Conservation (phyloP, 2,329 filamentous ascomycete species). For the Penicillium sp. region DNA sequence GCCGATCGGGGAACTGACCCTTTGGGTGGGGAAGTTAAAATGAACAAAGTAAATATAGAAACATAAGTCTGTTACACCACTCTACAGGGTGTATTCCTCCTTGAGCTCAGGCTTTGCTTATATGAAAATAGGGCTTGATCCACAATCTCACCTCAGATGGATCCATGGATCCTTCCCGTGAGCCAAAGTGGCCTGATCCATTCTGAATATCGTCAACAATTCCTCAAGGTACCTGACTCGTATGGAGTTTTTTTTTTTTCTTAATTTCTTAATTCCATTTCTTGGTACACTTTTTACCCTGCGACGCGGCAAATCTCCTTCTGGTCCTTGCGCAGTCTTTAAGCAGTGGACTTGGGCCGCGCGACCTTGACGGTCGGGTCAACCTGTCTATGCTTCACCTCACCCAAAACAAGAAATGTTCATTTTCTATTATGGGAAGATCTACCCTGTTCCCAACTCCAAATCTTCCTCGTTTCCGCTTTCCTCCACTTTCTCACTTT, state of each 20-base stretch:
- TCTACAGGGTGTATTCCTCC: too few species aligned
- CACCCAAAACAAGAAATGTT: background rate
- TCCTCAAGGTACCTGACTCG: background rate
- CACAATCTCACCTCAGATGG: background rate
- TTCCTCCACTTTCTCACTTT: background rate
- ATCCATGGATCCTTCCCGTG: background rate
- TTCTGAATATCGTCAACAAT: background rate
- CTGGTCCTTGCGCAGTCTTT: background rate
- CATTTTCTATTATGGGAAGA: background rate
- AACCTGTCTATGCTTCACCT: background rate
- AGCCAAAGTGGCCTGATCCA: background rate
- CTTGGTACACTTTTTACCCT: background rate
- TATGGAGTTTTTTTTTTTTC: too few species aligned
- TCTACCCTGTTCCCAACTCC: background rate
- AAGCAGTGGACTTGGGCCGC: background rate
- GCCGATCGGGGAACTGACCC: slow-evolving; percentile 7
- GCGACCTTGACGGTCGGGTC: background rate
- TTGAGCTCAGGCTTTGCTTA: background rate
- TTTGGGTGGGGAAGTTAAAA: background rate
- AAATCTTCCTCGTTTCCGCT: background rate
- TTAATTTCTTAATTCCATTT: background rate
- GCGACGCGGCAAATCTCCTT: background rate
- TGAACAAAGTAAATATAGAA: background rate
- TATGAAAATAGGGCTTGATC: background rate
- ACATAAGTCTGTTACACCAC: background rate